Base-by-base conservation (phyloP, 306 rosid species). In the Vigna radiata region DNA sequence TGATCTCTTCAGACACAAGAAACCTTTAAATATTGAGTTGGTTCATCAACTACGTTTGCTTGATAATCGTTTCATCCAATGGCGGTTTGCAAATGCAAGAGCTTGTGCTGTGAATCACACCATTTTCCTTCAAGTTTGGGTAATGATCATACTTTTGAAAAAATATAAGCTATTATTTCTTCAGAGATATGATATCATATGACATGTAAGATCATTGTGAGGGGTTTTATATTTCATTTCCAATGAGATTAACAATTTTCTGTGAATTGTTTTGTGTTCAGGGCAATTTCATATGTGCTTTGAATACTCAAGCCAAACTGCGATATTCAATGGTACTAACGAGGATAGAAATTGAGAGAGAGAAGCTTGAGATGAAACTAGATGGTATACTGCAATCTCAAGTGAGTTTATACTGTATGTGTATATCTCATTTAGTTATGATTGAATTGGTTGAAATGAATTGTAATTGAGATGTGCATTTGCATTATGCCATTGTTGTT, bases 11-110 rank as follows among this genome's bases (percentile, higher is more conserved):
- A 88, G 79, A 75, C 16, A 79, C 36, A 91, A 78, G 73, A 93
- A 88, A 76, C 63, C 87, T 4, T 74, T 86, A 0, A 7, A 14
- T 0, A 1, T 75, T 1, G 93, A 85, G 21, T 14, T 47, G 4
- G 63, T 70, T 68, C 91, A 89, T 83, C 80, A 76, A 33, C 81
- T 91, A 18, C 86, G 90, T 60, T 3, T 91, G 82, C 89, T 91
- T 17, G 83, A 89, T 50, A 89, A 88, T 29, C 75, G 83, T 6
- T 49, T 83, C 77, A 36, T 84, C 54, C 95, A 93, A 31, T 91
- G 96, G 96, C 85, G 85, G 7, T 88, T 79, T 65, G 89, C 78
- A 2, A 90, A 93, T 82, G 90, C 88, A 0, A 90, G 67, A 85
- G 86, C 88, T 59, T 70, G 58, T 25, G 19, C 47, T 60, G 90